Conservation (phyloP, 495 filamentous ascomycete species). For the Penicillium verhagenii region DNA sequence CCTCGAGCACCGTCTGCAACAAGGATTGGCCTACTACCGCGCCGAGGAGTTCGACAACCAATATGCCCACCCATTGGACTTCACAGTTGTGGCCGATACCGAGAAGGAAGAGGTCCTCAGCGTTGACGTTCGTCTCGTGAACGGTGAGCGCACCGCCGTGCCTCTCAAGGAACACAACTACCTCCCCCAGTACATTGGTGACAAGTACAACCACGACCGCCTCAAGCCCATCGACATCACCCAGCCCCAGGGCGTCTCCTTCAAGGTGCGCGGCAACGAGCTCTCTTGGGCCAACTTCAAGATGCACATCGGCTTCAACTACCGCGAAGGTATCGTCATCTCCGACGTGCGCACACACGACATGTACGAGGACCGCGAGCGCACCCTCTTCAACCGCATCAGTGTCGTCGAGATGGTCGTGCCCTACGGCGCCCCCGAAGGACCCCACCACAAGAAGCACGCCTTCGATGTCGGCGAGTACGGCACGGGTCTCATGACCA, state of each 20-base stretch:
- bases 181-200: constrained; percentile 41
- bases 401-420: constrained; percentile 97
- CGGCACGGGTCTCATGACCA: constrained; percentile 94
- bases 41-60: constrained; percentile 49
- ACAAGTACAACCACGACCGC: constrained; percentile 35
- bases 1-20: constrained; percentile 37
- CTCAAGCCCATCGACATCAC: constrained; percentile 42
- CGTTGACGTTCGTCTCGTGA: constrained; percentile 86
- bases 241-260: constrained; percentile 41
- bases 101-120: constrained; percentile 92
- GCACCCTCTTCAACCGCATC: constrained; percentile 86
- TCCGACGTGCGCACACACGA: constrained; percentile 92
- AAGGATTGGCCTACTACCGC: constrained; percentile 42
- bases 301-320: constrained; percentile 73
- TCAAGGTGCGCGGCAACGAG: constrained; percentile 39
- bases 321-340: constrained; percentile 89
- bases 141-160: constrained; percentile 58
- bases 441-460: constrained; percentile 90
- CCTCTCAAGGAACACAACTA: constrained; percentile 54
- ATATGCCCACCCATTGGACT: constrained; percentile 41
- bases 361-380: constrained; percentile 73
- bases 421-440: constrained; percentile 91
- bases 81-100: constrained; percentile 49
- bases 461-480: constrained; percentile 95
- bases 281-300: constrained; percentile 40